A percentile compares a stretch with the other conserved stretches of the same genome.
Conservation (phyloP, 2,329 filamentous ascomycete genomes). For the Pseudogymnoascus sp. region DNA sequence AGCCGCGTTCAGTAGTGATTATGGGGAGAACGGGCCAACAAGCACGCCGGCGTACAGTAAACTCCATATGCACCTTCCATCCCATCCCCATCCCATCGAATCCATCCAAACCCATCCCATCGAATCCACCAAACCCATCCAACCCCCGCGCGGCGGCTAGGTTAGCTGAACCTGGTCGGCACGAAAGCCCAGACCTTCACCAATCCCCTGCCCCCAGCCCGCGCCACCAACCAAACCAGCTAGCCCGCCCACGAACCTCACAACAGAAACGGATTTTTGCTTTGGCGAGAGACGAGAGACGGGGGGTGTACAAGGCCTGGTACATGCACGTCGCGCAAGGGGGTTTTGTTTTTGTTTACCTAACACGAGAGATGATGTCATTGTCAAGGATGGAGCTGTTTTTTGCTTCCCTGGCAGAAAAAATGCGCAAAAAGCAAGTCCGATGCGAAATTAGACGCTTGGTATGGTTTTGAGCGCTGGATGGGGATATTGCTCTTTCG, state of each 20-base stretch:
- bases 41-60: background rate
- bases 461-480: background rate
- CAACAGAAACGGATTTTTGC: background rate
- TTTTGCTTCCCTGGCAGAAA: background rate
- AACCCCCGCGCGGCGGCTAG: background rate
- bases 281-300: background rate
- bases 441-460: background rate
- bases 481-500: slow-evolving; percentile 4
- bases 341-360: background rate
- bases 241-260: background rate
- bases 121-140: background rate
- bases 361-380: background rate
- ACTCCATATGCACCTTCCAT: background rate
- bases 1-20: background rate
- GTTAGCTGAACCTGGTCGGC: background rate
- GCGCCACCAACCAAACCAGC: background rate
- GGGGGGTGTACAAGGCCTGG: background rate
- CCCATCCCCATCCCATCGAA: background rate
- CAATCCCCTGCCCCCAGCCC: background rate
- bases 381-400: background rate
- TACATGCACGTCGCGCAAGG: slow-evolving; percentile 4
- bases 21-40: background rate
- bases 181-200: background rate
- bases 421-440: background rate
- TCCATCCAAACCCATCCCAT: too few species aligned